These are phyloP conservation scores for Phialemoniopsis sp. DNA, from an alignment of 2,329 filamentous ascomycete species.

Conservation along the genomic window DNA sequence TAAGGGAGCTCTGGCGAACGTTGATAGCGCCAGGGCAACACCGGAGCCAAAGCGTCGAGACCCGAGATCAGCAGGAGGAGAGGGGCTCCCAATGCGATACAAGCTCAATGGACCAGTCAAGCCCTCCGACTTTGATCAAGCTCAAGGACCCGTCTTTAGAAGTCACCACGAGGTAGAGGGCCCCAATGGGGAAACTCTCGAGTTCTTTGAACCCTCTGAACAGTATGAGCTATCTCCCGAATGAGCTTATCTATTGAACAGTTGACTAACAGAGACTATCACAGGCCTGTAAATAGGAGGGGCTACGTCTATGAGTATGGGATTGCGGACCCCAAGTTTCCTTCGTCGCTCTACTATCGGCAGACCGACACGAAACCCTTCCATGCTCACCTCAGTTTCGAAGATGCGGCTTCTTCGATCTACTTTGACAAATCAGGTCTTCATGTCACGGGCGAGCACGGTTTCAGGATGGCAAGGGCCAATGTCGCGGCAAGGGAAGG, in stretches of 20 bases:
- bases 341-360: constrained; percentile 83
- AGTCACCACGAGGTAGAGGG: constrained; percentile 48
- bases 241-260: background rate
- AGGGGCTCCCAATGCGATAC: constrained; percentile 53
- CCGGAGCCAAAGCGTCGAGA: constrained; percentile 50
- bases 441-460: constrained; percentile 84
- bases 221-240: constrained; percentile 42
- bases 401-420: constrained; percentile 83
- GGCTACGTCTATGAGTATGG: constrained; percentile 87
- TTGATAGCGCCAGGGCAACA: constrained; percentile 49
- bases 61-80: constrained; percentile 22
- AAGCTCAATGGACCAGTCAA: constrained; percentile 59
- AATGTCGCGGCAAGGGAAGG: constrained; percentile 90
- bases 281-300: constrained; percentile 49
- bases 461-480: constrained; percentile 84
- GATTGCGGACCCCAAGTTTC: constrained; percentile 83
- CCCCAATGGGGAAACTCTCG: constrained; percentile 44
- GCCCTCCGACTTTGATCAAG: constrained; percentile 55
- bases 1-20: constrained; percentile 40
- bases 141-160: constrained; percentile 54
- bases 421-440: constrained; percentile 73
- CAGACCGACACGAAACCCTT: constrained; percentile 84
- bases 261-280: constrained; percentile 16
- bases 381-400: constrained; percentile 81
- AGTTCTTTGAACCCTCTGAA: constrained; percentile 61